Base-by-base conservation (phyloP, 345 rosid genomes). In the Hypericum perforatum region DNA sequence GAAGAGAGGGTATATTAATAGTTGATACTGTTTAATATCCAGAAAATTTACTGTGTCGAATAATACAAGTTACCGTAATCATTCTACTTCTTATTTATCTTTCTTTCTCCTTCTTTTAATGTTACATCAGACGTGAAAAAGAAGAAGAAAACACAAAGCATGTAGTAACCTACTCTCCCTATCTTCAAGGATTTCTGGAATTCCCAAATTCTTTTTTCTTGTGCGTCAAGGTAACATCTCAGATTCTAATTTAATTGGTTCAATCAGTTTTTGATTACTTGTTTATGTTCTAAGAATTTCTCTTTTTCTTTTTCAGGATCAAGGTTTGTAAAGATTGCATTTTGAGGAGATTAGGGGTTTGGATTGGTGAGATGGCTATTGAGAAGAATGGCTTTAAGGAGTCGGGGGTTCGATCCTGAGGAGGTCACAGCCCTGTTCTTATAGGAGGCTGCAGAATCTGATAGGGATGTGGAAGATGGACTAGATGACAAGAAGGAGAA, bases 341-440 rank as follows among this genome's bases (percentile, higher is more conserved):
- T 61, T 40, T 38, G 40, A 39, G 22, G 38, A 11, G 60, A 1
- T 44, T 43, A n/a, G 6, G 32, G 16, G 65, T 49, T 52, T 10
- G 50, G 60, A 53, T 61, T 43, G 38, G 39, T 37, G 52, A n/a
- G n/a, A 91, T 94, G 99, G 95, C 99, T 59, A 89, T 89, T 70
- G 97, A 94, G 86, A 94, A 94, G 89, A 86, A 82, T 60, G 75
- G 64, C 71, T 84, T 80, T 62, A 89, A 76, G 75, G 78, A 72
- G 43, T 77, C 91, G n/a, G 37, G 76, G 86, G 77, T 81, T 88
- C 57, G 94, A 82, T 72, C 70, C 90, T 7, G 89, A 77, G 63
- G 70, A 85, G 62, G 45, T 75, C 64, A 42, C 76, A 73, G 58
- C 63, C 63, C 65, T 64, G 81, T 9, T 4, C 32, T 22, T 22